phyloP scores from a whole-genome alignment of 805 yeast species.

The Cyberlindnera nakhonratchasimensis region DNA sequence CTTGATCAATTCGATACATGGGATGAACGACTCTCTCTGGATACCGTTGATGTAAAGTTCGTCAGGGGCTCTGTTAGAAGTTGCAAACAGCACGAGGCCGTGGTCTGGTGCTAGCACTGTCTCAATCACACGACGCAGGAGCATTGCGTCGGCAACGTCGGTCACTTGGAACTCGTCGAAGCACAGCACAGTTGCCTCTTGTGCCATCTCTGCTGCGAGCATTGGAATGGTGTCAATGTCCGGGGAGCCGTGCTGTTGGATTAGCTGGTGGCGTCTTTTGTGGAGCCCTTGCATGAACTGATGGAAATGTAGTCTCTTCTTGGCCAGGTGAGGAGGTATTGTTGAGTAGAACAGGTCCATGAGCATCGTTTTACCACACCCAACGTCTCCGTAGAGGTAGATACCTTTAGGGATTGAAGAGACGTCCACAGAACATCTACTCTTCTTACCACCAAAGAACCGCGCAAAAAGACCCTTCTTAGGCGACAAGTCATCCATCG shows the following conservation, averaged over 20 bases:
- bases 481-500: constrained; percentile 48
- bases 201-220: constrained; percentile 80
- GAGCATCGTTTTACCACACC: constrained; percentile 97
- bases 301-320: constrained; percentile 87
- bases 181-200: constrained; percentile 73
- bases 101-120: constrained; percentile 65
- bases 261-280: constrained; percentile 76
- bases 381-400: constrained; percentile 94
- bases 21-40: constrained; percentile 87
- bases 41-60: constrained; percentile 92
- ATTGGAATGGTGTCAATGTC: constrained; percentile 82
- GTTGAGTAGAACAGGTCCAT: constrained; percentile 93
- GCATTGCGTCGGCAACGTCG: constrained; percentile 98
- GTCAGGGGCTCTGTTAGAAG: constrained; percentile 93
- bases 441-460: constrained; percentile 19
- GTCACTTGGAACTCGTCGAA: constrained; percentile 98
- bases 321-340: constrained; percentile 72
- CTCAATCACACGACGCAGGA: constrained; percentile 70
- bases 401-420: constrained; percentile 70
- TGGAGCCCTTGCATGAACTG: constrained; percentile 95
- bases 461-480: constrained; percentile 38
- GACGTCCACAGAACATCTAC: constrained; percentile 22
- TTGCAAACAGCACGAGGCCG: constrained; percentile 87
- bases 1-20: constrained; percentile 82
- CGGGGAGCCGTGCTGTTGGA: constrained; percentile 53